Evolutionary conservation across 805 yeast species (phyloP), one percentile per base, ranked within the genome.

Genomic region (Starmera caribaea): DNA sequence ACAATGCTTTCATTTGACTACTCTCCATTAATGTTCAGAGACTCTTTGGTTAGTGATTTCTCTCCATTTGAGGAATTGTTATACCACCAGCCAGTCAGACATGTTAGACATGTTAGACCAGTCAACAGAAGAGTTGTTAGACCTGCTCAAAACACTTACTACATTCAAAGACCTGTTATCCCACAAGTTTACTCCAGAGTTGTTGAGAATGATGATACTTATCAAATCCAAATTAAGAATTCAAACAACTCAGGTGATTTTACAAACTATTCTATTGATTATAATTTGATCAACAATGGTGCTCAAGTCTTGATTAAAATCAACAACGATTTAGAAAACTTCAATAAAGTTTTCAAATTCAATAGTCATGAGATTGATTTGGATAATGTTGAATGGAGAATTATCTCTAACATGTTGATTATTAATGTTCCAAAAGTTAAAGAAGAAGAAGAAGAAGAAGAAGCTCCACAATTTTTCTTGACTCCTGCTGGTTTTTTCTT

Each of bases 401-500:
- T 41, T 3, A n/a, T 28, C 12, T 33, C 31, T n/a, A 38, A 36
- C 17, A 24, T 39, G 3, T 39, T 53, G 38, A 34, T 39, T 5
- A 39, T 53, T 16, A 36, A 32, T 4, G 34, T 53, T 36, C 55
- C 55, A 35, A 48, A 47, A 41, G 30, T 16, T 3, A 11, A 24
- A 11, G 30, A 37, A 13, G 28, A 16, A 14, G 40, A 39, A 26
- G 34, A 26, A 17, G 16, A 30, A 32, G 38, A 15, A 12, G 9
- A 21, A 21, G 8, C 26, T 21, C 26, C 26, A 21, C 26, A 21
- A 21, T 5, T 21, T 9, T 21, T 21, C 8, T 21, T 21, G 26
- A 21, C 26, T 21, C 26, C 26, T 3, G 26, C 26, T 21, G 26
- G 26, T 2, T 21, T 21, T 21, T 21, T 21, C 26, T 21, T 21